Evolutionary conservation across 257 asterid genomes (phyloP).

Genomic region (Solanum sejunctum): DNA sequence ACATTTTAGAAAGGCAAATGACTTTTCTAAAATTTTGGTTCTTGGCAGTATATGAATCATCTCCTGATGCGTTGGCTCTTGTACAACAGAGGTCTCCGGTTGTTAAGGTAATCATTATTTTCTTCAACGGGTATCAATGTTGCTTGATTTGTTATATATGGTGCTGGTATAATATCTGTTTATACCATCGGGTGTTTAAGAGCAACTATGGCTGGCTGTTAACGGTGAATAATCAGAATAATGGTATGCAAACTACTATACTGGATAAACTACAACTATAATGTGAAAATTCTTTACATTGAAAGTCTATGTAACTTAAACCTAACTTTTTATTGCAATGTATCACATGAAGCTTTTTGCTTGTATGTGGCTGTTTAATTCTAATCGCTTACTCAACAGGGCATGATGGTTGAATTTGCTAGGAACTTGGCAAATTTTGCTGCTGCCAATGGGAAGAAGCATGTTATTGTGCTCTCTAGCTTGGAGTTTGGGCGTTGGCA

Average conservation of each 20-base stretch:
- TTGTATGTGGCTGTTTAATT: neutral
- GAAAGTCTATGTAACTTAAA: neutral
- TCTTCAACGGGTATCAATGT: neutral
- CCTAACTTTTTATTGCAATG: neutral
- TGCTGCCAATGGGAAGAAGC: slow-evolving; percentile 59
- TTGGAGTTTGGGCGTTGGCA: slow-evolving; percentile 86
- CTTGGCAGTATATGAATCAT: slow-evolving; percentile 59
- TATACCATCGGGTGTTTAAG: neutral
- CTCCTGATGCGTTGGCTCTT: slow-evolving; percentile 42
- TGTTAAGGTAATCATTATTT: slow-evolving; percentile 44
- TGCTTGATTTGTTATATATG: neutral
- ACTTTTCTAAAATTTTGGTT: neutral
- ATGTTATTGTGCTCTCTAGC: slow-evolving; percentile 71
- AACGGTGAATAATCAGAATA: neutral
- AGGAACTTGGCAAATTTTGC: slow-evolving; percentile 76
- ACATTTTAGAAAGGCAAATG: neutral
- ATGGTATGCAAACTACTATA: neutral
- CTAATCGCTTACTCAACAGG: slow-evolving; percentile 45
- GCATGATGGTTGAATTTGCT: slow-evolving; percentile 75
- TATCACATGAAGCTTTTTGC: neutral
- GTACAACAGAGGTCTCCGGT: slow-evolving; percentile 93
- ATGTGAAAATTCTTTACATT: neutral
- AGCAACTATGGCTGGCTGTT: neutral
- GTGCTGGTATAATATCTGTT: neutral
- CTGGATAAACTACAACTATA: neutral